phyloP scores from a whole-genome alignment of 345 rosid species.

The Corchorus capsularis region DNA sequence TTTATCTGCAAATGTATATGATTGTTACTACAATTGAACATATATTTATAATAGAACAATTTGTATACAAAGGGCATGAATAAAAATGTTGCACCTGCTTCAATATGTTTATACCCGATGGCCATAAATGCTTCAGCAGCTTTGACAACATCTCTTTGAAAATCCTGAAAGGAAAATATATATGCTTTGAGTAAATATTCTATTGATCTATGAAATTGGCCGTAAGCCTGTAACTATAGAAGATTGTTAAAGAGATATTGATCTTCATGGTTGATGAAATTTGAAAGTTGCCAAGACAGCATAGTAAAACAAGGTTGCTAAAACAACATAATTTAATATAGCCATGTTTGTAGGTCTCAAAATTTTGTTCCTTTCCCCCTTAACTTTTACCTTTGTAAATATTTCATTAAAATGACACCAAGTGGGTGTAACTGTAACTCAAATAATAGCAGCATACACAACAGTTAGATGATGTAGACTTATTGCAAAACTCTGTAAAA shows the following conservation, averaged over 20 bases:
- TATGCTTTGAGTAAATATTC: slow-evolving; percentile 13
- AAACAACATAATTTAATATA: not conserved
- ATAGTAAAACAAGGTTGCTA: not conserved
- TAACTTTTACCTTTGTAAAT: not conserved
- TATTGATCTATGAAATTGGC: slow-evolving; percentile 16
- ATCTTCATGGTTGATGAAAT: too few relatives aligned
- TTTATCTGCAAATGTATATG: slow-evolving; percentile 14
- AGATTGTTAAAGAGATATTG: not conserved
- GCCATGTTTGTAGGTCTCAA: not conserved
- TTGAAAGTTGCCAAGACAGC: not conserved
- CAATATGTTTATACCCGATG: slow-evolving; percentile 78
- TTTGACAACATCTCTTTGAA: slow-evolving; percentile 78
- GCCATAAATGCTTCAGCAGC: slow-evolving; percentile 78
- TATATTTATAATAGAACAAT: not conserved
- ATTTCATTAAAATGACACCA: not conserved
- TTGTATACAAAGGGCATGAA: slow-evolving; percentile 13
- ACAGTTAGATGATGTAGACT: not conserved
- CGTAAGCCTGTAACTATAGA: not conserved
- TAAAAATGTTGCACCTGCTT: slow-evolving; percentile 60
- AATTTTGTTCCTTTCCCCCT: not conserved
- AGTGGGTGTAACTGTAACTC: not conserved
- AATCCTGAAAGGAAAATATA: slow-evolving; percentile 58
- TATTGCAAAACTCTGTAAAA: not conserved
- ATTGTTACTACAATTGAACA: not conserved
- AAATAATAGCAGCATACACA: not conserved